A percentile compares a stretch with the other conserved stretches of the same genome.
Evolutionary conservation across 768 basidiomycete species (phyloP).

Genomic region (Mycena vitilis): DNA sequence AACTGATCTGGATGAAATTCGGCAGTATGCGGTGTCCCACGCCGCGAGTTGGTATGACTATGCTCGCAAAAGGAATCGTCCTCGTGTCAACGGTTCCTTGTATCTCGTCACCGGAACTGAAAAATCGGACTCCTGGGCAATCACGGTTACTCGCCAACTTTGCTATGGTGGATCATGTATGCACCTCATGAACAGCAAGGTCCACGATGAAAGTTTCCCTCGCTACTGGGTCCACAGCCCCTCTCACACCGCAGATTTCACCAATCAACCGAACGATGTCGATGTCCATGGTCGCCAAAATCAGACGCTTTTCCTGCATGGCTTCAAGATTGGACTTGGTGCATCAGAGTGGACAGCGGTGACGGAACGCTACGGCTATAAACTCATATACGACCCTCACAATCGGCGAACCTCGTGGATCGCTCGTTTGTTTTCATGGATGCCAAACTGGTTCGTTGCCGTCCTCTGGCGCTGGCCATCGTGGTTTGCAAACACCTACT

Average conservation of each 20-base stretch:
- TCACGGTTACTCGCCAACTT: background rate
- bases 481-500: background rate
- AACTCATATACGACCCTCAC: background rate
- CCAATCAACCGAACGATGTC: background rate
- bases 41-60: background rate
- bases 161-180: background rate
- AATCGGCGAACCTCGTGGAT: background rate
- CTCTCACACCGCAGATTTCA: background rate
- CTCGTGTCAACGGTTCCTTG: constrained; percentile 38
- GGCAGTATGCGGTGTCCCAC: background rate
- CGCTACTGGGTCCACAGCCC: background rate
- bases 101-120: constrained; percentile 27
- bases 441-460: background rate
- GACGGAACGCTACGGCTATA: background rate
- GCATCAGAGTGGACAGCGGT: background rate
- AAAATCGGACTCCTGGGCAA: constrained; percentile 5
- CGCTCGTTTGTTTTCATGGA: background rate
- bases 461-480: background rate
- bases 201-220: too few species aligned
- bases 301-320: background rate
- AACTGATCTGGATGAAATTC: background rate
- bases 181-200: background rate
- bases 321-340: background rate
- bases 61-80: constrained; percentile 38
- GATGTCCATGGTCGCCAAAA: background rate